A percentile compares a stretch with the other conserved stretches of the same genome.
Conservation (phyloP, 768 basidiomycete species). For the Kwoniella dejecticola region DNA sequence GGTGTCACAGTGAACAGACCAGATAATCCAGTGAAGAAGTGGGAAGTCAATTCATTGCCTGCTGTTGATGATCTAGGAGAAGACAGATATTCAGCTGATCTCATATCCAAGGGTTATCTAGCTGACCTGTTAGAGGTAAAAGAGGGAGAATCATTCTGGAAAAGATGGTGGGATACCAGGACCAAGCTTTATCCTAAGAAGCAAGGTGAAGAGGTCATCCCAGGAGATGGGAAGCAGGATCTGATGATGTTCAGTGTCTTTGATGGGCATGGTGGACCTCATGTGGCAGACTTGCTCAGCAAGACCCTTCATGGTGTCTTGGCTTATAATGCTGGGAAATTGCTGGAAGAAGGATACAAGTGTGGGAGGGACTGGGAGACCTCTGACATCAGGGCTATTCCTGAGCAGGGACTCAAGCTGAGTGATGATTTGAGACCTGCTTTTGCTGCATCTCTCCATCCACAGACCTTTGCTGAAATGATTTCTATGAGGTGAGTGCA, state of each 20-base stretch:
- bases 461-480: background rate
- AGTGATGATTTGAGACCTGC: background rate
- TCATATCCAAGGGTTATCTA: background rate
- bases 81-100: conserved; percentile 4
- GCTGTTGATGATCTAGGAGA: background rate
- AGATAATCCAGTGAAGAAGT: background rate
- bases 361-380: background rate
- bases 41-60: conserved; percentile 3
- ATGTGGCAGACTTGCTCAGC: conserved; percentile 79
- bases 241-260: conserved; percentile 81
- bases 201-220: background rate
- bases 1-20: background rate
- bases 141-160: background rate
- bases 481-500: background rate
- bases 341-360: background rate
- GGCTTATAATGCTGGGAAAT: conserved; percentile 64
- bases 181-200: conserved; percentile 3
- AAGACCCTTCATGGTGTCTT: conserved; percentile 80
- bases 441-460: background rate
- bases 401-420: background rate
- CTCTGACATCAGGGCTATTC: background rate
- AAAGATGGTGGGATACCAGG: conserved; percentile 6
- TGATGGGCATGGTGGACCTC: conserved; percentile 67
- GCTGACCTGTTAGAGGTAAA: background rate
- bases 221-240: conserved; percentile 54